phyloP scores from a whole-genome alignment of 1,284 basidiomycete species.

The Pisolithus thermaeus region DNA sequence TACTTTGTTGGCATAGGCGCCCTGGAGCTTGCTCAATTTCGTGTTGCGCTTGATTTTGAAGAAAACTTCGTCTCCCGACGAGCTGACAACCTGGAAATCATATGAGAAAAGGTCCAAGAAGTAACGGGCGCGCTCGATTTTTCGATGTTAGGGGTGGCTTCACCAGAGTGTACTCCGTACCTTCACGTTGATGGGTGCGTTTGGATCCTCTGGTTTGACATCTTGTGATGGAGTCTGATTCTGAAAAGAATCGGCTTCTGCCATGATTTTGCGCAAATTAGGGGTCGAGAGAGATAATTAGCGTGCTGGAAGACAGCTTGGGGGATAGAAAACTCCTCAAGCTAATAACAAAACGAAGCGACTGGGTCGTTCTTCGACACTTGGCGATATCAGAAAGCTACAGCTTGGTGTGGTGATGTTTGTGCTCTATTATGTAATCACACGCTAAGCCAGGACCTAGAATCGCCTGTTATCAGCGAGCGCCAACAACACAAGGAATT shows the following conservation, averaged over 20 bases:
- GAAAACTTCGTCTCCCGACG: conserved; percentile 86
- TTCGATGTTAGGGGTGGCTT: neutral
- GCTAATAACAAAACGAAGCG: neutral
- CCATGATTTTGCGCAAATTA: conserved; percentile 40
- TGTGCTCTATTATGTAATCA: neutral
- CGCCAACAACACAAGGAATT: too few relatives aligned
- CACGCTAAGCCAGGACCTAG: too few relatives aligned
- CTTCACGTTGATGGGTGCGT: conserved; percentile 81
- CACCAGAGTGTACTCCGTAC: conserved; percentile 34
- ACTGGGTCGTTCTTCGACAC: too few relatives aligned
- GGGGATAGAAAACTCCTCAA: neutral
- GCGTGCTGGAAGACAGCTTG: neutral
- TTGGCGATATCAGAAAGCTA: neutral
- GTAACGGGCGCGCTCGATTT: neutral
- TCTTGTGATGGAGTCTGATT: conserved; percentile 32
- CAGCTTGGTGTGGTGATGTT: neutral
- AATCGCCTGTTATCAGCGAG: too few relatives aligned
- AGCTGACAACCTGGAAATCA: conserved; percentile 58
- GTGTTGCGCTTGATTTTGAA: conserved; percentile 98
- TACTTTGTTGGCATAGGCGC: conserved; percentile 90
- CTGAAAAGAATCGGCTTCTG: conserved; percentile 51
- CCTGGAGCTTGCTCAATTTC: conserved; percentile 89
- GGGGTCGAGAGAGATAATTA: neutral
- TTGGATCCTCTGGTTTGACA: conserved; percentile 56
- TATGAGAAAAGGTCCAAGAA: conserved; percentile 1